Conservation (phyloP, 2,329 filamentous ascomycete genomes). For the Penicillium decumbens region DNA sequence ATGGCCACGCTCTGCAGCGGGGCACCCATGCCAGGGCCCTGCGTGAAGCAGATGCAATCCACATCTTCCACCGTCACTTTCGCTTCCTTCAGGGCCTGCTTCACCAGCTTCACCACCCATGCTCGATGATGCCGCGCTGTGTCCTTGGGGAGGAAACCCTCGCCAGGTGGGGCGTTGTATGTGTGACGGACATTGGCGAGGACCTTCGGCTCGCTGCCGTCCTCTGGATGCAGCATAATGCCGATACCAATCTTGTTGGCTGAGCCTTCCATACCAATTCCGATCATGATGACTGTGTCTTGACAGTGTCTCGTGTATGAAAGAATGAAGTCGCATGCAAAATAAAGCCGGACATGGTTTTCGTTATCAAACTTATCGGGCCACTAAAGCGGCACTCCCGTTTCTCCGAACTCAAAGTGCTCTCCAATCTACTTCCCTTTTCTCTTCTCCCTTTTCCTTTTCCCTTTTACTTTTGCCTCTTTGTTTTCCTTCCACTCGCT, state of each 20-base stretch:
- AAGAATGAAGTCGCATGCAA: background rate
- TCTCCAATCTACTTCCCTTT: slow-evolving; percentile 13
- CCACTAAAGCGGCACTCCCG: slow-evolving; percentile 15
- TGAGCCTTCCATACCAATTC: slow-evolving; percentile 79
- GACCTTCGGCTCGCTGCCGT: slow-evolving; percentile 57
- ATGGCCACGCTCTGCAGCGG: slow-evolving; percentile 83
- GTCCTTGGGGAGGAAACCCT: slow-evolving; percentile 94
- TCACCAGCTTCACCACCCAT: slow-evolving; percentile 78
- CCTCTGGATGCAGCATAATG: slow-evolving; percentile 69
- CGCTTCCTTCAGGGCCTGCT: slow-evolving; percentile 69
- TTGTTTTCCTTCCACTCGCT: slow-evolving; percentile 11
- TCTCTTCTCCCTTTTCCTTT: slow-evolving; percentile 3
- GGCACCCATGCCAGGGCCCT: slow-evolving; percentile 93
- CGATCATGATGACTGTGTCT: slow-evolving; percentile 50
- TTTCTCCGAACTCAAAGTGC: slow-evolving; percentile 15
- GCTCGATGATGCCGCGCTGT: slow-evolving; percentile 86
- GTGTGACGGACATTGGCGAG: slow-evolving; percentile 94
- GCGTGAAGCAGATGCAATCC: slow-evolving; percentile 92
- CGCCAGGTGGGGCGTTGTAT: slow-evolving; percentile 83
- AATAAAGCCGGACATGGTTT: slow-evolving; percentile 2
- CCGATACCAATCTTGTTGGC: slow-evolving; percentile 97
- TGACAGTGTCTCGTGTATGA: background rate
- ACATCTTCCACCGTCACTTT: slow-evolving; percentile 60
- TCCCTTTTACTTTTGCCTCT: slow-evolving; percentile 3
- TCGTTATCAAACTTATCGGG: slow-evolving; percentile 12